Evolutionary conservation across 2,329 filamentous ascomycete species (phyloP).

Genomic region (Bipolaris oryzae): DNA sequence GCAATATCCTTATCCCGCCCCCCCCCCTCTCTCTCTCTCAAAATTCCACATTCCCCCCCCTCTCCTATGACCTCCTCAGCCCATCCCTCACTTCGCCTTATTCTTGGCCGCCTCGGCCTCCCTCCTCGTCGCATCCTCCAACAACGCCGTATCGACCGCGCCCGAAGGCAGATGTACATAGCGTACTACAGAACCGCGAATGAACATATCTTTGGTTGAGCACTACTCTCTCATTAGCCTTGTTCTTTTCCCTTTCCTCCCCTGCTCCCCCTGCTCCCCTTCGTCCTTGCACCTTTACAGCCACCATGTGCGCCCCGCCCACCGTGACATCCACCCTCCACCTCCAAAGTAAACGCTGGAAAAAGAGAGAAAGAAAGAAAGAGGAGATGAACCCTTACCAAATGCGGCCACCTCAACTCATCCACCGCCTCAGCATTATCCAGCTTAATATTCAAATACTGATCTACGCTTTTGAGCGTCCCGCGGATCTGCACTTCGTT

Average conservation of each 20-base stretch:
- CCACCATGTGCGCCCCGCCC: too few relatives aligned
- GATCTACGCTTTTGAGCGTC: slow-evolving; percentile 94
- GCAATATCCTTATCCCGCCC: too few relatives aligned
- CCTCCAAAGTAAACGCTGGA: too few relatives aligned
- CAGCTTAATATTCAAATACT: slow-evolving; percentile 99
- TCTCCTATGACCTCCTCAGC: not conserved
- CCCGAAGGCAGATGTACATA: slow-evolving; percentile 87
- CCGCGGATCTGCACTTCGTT: slow-evolving; percentile 98
- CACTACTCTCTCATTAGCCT: slow-evolving; percentile 52
- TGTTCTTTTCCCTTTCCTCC: too few relatives aligned
- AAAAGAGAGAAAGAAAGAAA: too few relatives aligned
- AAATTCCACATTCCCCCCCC: not conserved
- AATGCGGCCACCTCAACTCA: slow-evolving; percentile 91
- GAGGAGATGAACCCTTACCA: slow-evolving; percentile 59
- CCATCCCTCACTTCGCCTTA: slow-evolving; percentile 43
- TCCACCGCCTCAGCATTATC: slow-evolving; percentile 94
- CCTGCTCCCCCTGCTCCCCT: not conserved
- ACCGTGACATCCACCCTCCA: too few relatives aligned
- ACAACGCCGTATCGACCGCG: slow-evolving; percentile 81
- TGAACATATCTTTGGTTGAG: slow-evolving; percentile 94
- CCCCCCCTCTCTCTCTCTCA: not conserved
- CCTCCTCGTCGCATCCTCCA: slow-evolving; percentile 78
- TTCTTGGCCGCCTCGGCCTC: slow-evolving; percentile 46
- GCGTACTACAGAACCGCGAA: slow-evolving; percentile 87
- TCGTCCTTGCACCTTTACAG: not conserved